Evolutionary conservation across 2,329 filamentous ascomycete species (phyloP), one percentile per base, ranked within the genome.

Genomic region (Fusarium guadeloupense): DNA sequence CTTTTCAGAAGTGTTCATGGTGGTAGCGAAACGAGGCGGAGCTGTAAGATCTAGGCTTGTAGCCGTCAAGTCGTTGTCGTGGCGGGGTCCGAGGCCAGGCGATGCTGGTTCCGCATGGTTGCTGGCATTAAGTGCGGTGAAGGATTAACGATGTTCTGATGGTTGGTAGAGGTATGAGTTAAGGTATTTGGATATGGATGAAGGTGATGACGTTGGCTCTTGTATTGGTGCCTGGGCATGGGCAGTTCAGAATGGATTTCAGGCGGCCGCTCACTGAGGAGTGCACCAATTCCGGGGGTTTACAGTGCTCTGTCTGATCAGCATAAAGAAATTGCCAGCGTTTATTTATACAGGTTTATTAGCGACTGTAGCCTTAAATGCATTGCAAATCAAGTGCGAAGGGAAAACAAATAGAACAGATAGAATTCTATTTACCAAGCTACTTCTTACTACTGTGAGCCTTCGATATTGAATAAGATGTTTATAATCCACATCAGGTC

Each of bases 1-100:
- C 72, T 80, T 82, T 56, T 83, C 78, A 40, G 78, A 71, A 38
- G 72, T 64, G 60, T 74, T 77, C 78, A 80, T 81, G 43, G 55
- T 55, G 26, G 44, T 39, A 48, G 41, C 39, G 39, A 53, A 48
- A 43, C 39, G 39, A 53, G 47, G 54, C 47, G 53, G 35, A 46
- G 37, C 50, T 43, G 47, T 43, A 40, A 37, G 44, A 45, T 57
- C 31, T 54, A 45, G 42, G 45, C 33, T 49, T 45, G 33, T 46
- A 44, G 51, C 65, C 62, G 64, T 72, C 68, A 71, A 61, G 67
- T 66, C 59, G 67, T 64, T 37, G 54, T 55, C 20, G 58, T 61
- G 67, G 63, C 63, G 64, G 69, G 62, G 62, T 69, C 53, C 51
- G 63, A 64, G 47, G 62, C 62, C 50, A 68, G 66, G 54, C 57